phyloP scores from a whole-genome alignment of 495 filamentous ascomycete species.

The Penicillium pancosmium region DNA sequence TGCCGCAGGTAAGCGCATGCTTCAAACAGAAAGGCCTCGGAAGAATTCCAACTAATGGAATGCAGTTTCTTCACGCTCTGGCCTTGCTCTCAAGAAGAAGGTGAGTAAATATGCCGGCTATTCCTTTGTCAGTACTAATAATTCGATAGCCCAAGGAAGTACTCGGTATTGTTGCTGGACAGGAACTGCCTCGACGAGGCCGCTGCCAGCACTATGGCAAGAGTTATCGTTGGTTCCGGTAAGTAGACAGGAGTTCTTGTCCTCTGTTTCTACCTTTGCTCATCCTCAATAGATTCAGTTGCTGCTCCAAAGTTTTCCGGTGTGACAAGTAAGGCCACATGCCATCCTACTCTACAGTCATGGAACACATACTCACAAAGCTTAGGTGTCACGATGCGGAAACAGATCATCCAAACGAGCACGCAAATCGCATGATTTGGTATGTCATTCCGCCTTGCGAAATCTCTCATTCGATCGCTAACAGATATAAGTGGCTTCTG shows the following conservation, averaged over 20 bases:
- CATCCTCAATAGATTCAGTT: conserved; percentile 53
- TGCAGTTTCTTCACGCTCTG: conserved; percentile 34
- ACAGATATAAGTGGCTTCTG: conserved; percentile 58
- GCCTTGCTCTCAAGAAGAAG: conserved; percentile 57
- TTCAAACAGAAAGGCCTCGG: neutral
- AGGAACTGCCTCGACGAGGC: conserved; percentile 74
- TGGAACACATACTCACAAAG: conserved; percentile 16
- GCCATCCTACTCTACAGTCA: too few species aligned
- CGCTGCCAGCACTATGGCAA: conserved; percentile 80
- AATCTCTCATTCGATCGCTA: neutral
- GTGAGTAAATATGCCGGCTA: conserved; percentile 21
- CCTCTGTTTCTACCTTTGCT: neutral
- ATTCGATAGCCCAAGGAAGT: conserved; percentile 57
- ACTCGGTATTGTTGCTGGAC: conserved; percentile 76
- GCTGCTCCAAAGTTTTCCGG: conserved; percentile 68
- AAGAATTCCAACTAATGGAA: conserved; percentile 22
- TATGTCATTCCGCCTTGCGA: conserved; percentile 19
- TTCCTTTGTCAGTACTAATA: conserved; percentile 1
- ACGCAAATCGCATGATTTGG: conserved; percentile 90
- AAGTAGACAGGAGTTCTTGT: neutral
- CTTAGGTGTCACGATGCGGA: conserved; percentile 73
- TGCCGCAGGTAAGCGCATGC: conserved; percentile 43
- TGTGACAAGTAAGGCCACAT: conserved; percentile 63
- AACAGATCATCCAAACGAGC: conserved; percentile 75
- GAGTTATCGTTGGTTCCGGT: conserved; percentile 85